These are phyloP conservation scores for Pseudohyphozyma bogoriensis DNA, from an alignment of 768 basidiomycete species.

Conservation along the genomic window DNA sequence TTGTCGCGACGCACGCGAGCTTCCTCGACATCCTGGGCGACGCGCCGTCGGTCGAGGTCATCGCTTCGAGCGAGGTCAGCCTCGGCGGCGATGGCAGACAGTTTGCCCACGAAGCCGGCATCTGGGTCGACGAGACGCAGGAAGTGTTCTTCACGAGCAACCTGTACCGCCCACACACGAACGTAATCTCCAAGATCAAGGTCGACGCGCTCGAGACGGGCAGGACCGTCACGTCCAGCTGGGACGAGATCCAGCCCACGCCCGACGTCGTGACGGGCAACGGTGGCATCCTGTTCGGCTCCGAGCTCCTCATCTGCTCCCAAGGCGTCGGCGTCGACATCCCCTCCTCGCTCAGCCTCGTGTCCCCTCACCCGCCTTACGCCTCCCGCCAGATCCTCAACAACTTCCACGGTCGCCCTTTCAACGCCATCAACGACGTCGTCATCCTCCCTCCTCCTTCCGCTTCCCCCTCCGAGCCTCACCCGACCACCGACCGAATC, in stretches of 20 bases:
- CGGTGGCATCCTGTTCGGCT: conserved; percentile 4
- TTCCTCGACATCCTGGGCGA: conserved; percentile 55
- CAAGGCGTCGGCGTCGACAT: conserved; percentile 6
- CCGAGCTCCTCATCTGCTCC: conserved; percentile 9
- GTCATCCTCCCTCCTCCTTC: conserved; percentile 51
- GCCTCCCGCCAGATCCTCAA: conserved; percentile 1
- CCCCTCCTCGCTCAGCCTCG: conserved; percentile 3
- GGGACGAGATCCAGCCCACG: conserved; percentile 35
- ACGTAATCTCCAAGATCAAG: conserved; percentile 54
- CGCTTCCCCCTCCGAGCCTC: background rate
- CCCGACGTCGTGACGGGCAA: conserved; percentile 4
- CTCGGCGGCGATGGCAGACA: conserved; percentile 45
- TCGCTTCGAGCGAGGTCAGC: conserved; percentile 45
- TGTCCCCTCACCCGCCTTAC: background rate
- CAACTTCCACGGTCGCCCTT: conserved; percentile 45
- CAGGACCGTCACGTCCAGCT: conserved; percentile 44
- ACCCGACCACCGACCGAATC: background rate
- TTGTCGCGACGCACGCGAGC: conserved; percentile 50
- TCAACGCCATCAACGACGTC: conserved; percentile 71
- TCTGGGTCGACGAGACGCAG: conserved; percentile 58
- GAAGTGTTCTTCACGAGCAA: conserved; percentile 62
- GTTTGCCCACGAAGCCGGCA: conserved; percentile 69
- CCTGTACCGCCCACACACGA: conserved; percentile 51
- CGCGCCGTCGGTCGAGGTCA: conserved; percentile 49
- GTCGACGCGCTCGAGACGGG: conserved; percentile 47